Evolutionary conservation across 2,329 filamentous ascomycete species (phyloP).

Genomic region (Neobulgaria alba): DNA sequence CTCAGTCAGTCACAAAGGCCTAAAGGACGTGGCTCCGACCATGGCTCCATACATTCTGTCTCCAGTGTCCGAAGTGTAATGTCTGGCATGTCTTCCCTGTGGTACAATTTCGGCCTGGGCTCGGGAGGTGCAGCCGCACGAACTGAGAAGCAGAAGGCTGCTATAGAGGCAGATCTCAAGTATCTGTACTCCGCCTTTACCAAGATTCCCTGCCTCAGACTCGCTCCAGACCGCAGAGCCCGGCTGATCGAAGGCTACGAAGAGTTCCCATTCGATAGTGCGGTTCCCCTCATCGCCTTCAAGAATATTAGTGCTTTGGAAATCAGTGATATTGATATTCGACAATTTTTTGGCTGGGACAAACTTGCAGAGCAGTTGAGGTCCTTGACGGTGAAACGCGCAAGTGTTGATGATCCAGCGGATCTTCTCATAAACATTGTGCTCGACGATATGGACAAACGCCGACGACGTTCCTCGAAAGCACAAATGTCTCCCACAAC

Average conservation of each 20-base stretch:
- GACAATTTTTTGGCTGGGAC: constrained; percentile 97
- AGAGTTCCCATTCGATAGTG: constrained; percentile 96
- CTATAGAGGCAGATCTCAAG: constrained; percentile 78
- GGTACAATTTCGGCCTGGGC: constrained; percentile 79
- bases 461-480: constrained; percentile 72
- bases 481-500: constrained; percentile 70
- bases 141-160: constrained; percentile 82
- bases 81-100: constrained; percentile 90
- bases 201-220: constrained; percentile 85
- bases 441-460: constrained; percentile 90
- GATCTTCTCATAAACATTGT: constrained; percentile 91
- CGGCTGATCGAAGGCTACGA: constrained; percentile 88
- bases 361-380: constrained; percentile 83
- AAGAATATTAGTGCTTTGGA: constrained; percentile 94
- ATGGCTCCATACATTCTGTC: constrained; percentile 87
- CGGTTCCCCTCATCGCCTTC: constrained; percentile 92
- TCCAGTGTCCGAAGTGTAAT: constrained; percentile 96
- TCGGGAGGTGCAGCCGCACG: constrained; percentile 72
- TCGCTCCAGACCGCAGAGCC: constrained; percentile 89
- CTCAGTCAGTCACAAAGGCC: constrained; percentile 74
- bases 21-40: constrained; percentile 71
- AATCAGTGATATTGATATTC: constrained; percentile 90
- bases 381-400: constrained; percentile 80
- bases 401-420: constrained; percentile 77
- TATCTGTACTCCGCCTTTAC: constrained; percentile 98